Evolutionary conservation across 228 moss, liverwort and hornwort genomes (phyloP), one percentile per base, ranked within the genome.

Genomic region (Sphagnum fallax): DNA sequence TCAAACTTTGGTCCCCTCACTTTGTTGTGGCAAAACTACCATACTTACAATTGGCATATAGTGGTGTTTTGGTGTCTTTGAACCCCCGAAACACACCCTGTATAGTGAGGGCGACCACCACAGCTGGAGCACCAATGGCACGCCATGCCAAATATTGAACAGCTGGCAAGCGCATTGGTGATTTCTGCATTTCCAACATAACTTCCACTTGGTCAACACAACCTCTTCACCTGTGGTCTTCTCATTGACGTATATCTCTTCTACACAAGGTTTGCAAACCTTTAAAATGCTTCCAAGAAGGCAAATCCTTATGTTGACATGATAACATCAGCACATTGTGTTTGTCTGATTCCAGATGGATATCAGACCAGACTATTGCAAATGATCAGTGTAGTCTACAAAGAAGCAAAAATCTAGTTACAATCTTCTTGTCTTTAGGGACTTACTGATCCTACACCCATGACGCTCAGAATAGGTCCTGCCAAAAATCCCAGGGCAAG

Each of bases 11-110:
- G 32, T 32, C 32, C 32, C 32, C 1, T 32, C 3, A 32, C 32
- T 32, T 32, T 32, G 32, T 32, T 32, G 32, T 32, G 32, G 32
- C 32, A 32, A 32, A 32, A 12, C 12, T 12, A 73, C 47, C 12
- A 71, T 63, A 51, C 81, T 86, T 81, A 91, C 97, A 84, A 6
- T 87, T 85, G 16, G 81, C 90, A 74, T 80, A 86, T 51, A 97
- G 82, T 48, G 97, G 93, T 52, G 93, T 97, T 78, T 82, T 93
- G 15, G 97, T 97, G 69, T 97, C 97, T 71, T 93, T 97, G 59
- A 97, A 97, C 7, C 97, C 97, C 66, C 97, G 88, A 65, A 97
- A 97, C 61, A 91, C 85, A 55, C 97, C 97, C 74, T 97, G 97
- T 69, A 90, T 70, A 51, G 93, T 90, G 67, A 97, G 81, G 47